A percentile compares a stretch with the other conserved stretches of the same genome.
These are phyloP conservation scores for Rutstroemia sp. DNA, from an alignment of 2,329 filamentous ascomycete genomes.

Conservation along the genomic window DNA sequence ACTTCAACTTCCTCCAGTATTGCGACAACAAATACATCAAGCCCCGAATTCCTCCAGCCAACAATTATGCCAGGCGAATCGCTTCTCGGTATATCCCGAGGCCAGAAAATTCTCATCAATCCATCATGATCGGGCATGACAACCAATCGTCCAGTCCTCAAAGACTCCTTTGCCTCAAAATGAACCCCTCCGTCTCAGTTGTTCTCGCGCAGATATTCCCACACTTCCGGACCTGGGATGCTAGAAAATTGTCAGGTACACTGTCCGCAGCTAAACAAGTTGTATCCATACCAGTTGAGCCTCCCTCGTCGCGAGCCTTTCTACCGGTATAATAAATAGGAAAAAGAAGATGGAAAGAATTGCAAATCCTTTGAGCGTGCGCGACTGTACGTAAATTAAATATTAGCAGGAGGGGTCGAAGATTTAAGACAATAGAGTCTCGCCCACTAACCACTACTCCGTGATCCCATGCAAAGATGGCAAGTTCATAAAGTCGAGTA, in stretches of 20 bases:
- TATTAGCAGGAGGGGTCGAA: constrained; percentile 9
- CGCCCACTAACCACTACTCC: constrained; percentile 72
- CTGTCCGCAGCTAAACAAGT: constrained; percentile 15
- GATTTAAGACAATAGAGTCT: no score
- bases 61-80: constrained; percentile 78
- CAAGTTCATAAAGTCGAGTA: constrained; percentile 91
- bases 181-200: constrained; percentile 86
- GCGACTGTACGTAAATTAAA: constrained; percentile 47
- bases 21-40: constrained; percentile 85
- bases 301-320: constrained; percentile 74
- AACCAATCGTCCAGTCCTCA: constrained; percentile 27
- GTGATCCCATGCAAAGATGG: constrained; percentile 97
- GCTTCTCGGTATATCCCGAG: constrained; percentile 70
- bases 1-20: constrained; percentile 89
- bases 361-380: constrained; percentile 78
- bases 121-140: constrained; percentile 72
- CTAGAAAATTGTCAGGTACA: constrained; percentile 38
- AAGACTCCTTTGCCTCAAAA: constrained; percentile 52
- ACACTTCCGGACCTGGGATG: constrained; percentile 72
- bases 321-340: constrained; percentile 74
- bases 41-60: constrained; percentile 88
- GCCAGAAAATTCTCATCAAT: constrained; percentile 98
- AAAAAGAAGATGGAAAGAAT: constrained; percentile 80
- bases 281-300: constrained; percentile 59
- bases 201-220: constrained; percentile 90